A percentile compares a stretch with the other conserved stretches of the same genome.
phyloP scores from a whole-genome alignment of 192 early-diverging fungal species.

The Podila minutissima region DNA sequence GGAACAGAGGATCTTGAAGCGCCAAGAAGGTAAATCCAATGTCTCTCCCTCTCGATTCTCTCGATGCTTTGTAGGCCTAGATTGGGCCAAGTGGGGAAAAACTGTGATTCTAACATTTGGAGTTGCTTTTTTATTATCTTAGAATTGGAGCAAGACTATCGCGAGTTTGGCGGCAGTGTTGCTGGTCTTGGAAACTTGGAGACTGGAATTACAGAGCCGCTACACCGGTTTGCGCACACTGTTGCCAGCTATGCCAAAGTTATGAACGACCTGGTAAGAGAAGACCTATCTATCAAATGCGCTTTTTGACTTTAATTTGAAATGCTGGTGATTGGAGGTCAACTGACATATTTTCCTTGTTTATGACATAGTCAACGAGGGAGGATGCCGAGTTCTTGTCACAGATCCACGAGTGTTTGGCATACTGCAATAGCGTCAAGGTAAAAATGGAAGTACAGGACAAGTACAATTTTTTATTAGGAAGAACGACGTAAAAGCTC shows the following conservation, averaged over 20 bases:
- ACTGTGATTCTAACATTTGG: not conserved
- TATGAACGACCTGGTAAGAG: constrained; percentile 73
- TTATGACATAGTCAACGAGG: constrained; percentile 42
- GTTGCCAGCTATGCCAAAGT: constrained; percentile 73
- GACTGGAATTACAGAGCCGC: constrained; percentile 80
- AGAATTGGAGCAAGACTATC: constrained; percentile 82
- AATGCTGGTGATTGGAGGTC: too few species aligned
- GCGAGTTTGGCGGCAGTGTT: constrained; percentile 82
- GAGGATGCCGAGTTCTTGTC: constrained; percentile 81
- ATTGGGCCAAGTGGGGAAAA: not conserved
- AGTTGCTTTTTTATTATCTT: not conserved
- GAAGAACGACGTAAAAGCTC: not conserved
- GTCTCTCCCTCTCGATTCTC: too few species aligned
- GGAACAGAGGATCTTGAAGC: constrained; percentile 77
- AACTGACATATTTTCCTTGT: not conserved
- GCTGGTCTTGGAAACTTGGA: constrained; percentile 84
- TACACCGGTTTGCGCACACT: constrained; percentile 81
- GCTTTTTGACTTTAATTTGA: not conserved
- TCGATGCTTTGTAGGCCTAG: too few species aligned
- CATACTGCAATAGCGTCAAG: constrained; percentile 81
- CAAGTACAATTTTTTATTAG: not conserved
- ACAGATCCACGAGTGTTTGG: constrained; percentile 86
- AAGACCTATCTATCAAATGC: not conserved
- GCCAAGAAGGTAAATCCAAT: constrained; percentile 54
- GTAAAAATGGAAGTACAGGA: constrained; percentile 39